These are phyloP conservation scores for Solanum hybrid DNA, from an alignment of 305 asterid genomes.

Conservation along the genomic window DNA sequence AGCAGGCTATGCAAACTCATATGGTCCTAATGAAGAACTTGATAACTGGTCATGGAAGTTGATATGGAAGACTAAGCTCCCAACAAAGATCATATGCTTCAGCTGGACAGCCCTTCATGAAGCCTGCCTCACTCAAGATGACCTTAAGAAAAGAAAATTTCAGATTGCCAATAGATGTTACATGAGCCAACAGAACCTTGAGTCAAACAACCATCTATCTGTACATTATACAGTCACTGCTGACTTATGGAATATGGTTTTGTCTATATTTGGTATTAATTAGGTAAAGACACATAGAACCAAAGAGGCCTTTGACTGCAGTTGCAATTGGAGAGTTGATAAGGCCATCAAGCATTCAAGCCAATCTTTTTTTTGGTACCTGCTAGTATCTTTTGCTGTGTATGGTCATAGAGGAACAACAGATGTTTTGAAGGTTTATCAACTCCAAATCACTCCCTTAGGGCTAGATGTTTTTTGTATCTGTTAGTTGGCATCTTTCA, in stretches of 20 bases:
- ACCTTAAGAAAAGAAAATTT: background rate
- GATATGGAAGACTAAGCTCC: background rate
- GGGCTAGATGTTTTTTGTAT: background rate
- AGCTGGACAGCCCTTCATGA: background rate
- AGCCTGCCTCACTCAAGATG: background rate
- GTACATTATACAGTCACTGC: background rate
- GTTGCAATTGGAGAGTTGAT: background rate
- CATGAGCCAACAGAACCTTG: background rate
- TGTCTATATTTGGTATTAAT: background rate
- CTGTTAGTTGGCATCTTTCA: background rate
- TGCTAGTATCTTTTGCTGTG: background rate
- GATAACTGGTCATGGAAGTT: background rate
- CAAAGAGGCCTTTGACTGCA: background rate
- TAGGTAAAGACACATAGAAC: background rate
- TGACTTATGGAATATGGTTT: background rate
- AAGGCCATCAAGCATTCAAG: background rate
- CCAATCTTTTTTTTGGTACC: background rate
- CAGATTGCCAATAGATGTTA: background rate
- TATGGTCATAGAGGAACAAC: background rate
- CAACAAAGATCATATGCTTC: background rate
- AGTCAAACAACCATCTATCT: background rate
- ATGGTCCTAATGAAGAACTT: background rate
- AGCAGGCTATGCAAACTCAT: background rate
- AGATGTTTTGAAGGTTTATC: background rate
- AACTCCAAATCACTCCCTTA: background rate